Percentiles rank a stretch among this genome's conserved stretches.
Conservation (phyloP, 768 basidiomycete genomes). For the Collybia mongolica region DNA sequence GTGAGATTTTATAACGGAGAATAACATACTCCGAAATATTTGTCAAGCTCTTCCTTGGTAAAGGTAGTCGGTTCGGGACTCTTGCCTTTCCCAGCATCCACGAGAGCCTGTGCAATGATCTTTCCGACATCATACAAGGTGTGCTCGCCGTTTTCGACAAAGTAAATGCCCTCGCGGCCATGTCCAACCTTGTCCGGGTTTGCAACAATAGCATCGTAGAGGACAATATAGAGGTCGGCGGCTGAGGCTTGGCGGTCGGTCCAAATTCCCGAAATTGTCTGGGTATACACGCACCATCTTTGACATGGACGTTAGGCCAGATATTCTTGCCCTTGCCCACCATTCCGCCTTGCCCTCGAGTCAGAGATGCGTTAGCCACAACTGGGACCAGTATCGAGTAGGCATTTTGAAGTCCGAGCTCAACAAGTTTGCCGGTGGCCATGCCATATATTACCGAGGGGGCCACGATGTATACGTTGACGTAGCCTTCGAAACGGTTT, state of each 20-base stretch:
- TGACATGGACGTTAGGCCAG: slow-evolving; percentile 32
- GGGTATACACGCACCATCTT: slow-evolving; percentile 39
- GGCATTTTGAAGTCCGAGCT: slow-evolving; percentile 24
- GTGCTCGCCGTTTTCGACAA: slow-evolving; percentile 51
- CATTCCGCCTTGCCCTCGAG: slow-evolving; percentile 21
- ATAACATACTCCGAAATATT: slow-evolving; percentile 32
- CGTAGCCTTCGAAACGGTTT: slow-evolving; percentile 15
- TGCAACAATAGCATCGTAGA: slow-evolving; percentile 37
- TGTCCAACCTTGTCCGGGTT: slow-evolving; percentile 30
- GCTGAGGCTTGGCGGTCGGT: slow-evolving; percentile 25
- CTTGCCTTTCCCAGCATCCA: slow-evolving; percentile 33
- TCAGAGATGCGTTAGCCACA: slow-evolving; percentile 23
- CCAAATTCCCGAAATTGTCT: not conserved
- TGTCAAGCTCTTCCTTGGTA: slow-evolving; percentile 41
- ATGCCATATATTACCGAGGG: slow-evolving; percentile 25
- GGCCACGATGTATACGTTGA: slow-evolving; percentile 23
- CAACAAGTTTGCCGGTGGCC: slow-evolving; percentile 21
- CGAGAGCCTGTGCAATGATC: slow-evolving; percentile 36
- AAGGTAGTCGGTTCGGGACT: slow-evolving; percentile 44
- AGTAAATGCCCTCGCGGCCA: slow-evolving; percentile 53
- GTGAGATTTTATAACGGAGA: not conserved
- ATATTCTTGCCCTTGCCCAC: slow-evolving; percentile 25
- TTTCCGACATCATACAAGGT: slow-evolving; percentile 38
- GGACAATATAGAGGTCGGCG: slow-evolving; percentile 20
- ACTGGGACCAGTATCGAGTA: slow-evolving; percentile 24